Conservation (phyloP, 352 stramenopile species). For the Phytophthora aleatoria region DNA sequence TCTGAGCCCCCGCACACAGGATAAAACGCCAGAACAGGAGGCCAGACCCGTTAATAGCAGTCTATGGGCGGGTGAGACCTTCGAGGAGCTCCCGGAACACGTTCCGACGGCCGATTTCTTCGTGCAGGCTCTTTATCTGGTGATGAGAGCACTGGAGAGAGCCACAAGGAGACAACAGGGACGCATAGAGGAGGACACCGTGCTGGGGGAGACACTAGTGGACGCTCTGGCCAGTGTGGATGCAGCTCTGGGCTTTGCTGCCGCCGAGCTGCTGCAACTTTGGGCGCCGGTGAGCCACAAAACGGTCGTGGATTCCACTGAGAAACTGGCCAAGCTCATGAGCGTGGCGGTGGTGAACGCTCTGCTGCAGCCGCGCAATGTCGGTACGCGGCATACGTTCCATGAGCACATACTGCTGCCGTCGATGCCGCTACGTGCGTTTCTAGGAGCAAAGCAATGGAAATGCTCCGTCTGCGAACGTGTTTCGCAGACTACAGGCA, state of each 20-base stretch:
- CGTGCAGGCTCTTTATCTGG: conserved; percentile 28
- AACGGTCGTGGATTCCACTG: conserved; percentile 8
- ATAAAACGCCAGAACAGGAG: conserved; percentile 1
- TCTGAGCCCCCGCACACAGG: conserved; percentile 9
- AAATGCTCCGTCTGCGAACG: conserved; percentile 49
- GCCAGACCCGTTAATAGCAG: background rate
- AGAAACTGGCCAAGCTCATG: conserved; percentile 24
- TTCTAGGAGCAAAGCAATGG: conserved; percentile 40
- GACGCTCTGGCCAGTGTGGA: conserved; percentile 31
- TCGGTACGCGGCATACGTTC: conserved; percentile 43
- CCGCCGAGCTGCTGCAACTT: conserved; percentile 32
- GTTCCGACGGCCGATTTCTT: conserved; percentile 15
- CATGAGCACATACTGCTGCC: conserved; percentile 47
- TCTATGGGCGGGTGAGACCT: conserved; percentile 12
- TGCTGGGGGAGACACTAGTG: conserved; percentile 3
- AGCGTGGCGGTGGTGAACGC: conserved; percentile 42
- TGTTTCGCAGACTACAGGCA: conserved; percentile 20
- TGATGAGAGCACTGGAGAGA: conserved; percentile 28
- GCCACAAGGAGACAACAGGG: conserved; percentile 9
- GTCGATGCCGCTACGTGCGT: conserved; percentile 38
- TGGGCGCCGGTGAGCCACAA: conserved; percentile 35
- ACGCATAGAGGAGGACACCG: conserved; percentile 5
- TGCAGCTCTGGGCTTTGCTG: conserved; percentile 32
- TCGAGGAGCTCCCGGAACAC: conserved; percentile 21
- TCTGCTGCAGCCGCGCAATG: conserved; percentile 34